Evolutionary conservation across 441 rosid species (phyloP).

Genomic region (Biscutella laevigata): DNA sequence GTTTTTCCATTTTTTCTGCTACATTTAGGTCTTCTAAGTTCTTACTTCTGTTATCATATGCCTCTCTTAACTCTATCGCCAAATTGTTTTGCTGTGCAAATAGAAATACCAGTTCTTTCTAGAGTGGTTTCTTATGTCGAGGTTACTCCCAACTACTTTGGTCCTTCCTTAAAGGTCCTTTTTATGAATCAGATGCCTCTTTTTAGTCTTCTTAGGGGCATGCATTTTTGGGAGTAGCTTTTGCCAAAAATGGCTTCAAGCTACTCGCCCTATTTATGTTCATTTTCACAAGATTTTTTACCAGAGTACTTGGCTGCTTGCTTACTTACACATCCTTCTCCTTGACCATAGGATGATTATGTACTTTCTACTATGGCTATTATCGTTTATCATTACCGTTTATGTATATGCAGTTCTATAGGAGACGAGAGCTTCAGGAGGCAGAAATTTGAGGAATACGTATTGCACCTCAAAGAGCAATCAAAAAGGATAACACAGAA

Average conservation of each 20-base stretch:
- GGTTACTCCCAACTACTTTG: background rate
- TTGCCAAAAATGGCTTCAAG: background rate
- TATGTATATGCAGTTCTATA: slow-evolving; percentile 34
- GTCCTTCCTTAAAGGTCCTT: background rate
- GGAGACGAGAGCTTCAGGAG: slow-evolving; percentile 48
- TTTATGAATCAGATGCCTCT: slow-evolving; percentile 1
- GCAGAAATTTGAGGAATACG: slow-evolving; percentile 45
- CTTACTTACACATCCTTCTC: background rate
- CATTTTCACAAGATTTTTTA: background rate
- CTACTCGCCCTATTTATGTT: too few species aligned
- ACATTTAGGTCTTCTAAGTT: background rate
- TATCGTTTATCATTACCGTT: background rate
- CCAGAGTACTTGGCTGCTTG: background rate
- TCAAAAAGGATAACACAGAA: slow-evolving; percentile 37
- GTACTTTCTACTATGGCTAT: background rate
- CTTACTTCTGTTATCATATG: background rate
- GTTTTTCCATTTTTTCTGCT: slow-evolving; percentile 14
- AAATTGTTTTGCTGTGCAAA: slow-evolving; percentile 2
- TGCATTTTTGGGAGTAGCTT: background rate
- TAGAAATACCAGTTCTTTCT: background rate
- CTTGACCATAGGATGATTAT: slow-evolving; percentile 2
- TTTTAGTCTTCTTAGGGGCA: background rate
- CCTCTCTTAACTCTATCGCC: background rate
- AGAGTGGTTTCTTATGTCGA: background rate
- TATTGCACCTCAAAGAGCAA: slow-evolving; percentile 43